These are phyloP conservation scores for Scutellaria barbata DNA, from an alignment of 257 asterid genomes.

Conservation along the genomic window DNA sequence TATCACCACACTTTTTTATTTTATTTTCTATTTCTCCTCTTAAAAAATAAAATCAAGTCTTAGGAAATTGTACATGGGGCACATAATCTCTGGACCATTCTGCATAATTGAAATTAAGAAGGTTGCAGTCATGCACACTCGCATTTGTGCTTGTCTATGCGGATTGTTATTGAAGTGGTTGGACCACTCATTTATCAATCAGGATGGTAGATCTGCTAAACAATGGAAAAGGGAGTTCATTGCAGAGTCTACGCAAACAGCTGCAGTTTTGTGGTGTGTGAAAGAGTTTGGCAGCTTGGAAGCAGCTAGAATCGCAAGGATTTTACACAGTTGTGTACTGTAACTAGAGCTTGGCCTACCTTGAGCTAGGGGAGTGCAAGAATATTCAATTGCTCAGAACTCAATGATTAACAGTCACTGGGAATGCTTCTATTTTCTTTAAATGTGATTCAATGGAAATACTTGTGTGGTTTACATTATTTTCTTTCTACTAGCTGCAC, in stretches of 20 bases:
- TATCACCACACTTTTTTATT: neutral
- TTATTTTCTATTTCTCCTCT: neutral
- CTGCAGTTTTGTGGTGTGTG: neutral
- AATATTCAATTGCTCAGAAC: neutral
- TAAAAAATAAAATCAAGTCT: neutral
- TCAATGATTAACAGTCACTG: neutral
- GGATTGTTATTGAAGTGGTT: slow-evolving; percentile 12
- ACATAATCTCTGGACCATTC: slow-evolving; percentile 10
- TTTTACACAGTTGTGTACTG: slow-evolving; percentile 13
- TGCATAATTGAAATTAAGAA: slow-evolving; percentile 13
- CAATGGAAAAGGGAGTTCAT: neutral
- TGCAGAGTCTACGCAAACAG: neutral
- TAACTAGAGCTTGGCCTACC: neutral
- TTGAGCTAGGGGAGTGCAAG: slow-evolving; percentile 1
- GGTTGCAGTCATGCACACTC: neutral
- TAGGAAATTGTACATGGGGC: slow-evolving; percentile 1
- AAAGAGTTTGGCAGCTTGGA: neutral
- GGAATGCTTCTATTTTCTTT: neutral
- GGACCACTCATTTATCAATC: neutral
- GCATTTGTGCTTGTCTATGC: neutral
- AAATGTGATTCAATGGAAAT: slow-evolving; percentile 13
- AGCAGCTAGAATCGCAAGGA: neutral
- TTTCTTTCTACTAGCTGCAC: neutral
- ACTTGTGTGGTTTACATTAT: slow-evolving; percentile 17
- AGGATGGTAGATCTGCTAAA: neutral